Conservation (phyloP, 2,329 filamentous ascomycete genomes). For the Boeremia lycopersici region DNA sequence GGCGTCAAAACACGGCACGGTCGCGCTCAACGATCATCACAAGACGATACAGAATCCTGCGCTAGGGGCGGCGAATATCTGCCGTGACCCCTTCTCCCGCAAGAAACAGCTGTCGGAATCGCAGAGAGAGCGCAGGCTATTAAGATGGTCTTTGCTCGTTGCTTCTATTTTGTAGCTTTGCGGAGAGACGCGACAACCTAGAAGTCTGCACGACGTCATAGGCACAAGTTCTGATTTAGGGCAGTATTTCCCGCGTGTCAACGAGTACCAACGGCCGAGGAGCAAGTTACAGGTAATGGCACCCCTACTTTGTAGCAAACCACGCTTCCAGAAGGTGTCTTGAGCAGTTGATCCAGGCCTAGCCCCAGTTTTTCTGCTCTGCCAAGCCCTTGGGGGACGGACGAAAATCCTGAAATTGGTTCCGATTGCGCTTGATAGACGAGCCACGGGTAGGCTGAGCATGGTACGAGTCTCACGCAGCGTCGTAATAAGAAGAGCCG, state of each 20-base stretch:
- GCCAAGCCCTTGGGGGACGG: conserved; percentile 15
- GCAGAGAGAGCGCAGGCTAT: neutral
- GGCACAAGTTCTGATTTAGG: neutral
- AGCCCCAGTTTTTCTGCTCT: conserved; percentile 2
- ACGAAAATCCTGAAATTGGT: conserved; percentile 3
- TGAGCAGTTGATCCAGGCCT: conserved; percentile 7
- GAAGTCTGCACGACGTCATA: neutral
- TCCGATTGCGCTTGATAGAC: neutral
- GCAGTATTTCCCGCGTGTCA: neutral
- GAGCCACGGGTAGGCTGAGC: conserved; percentile 1
- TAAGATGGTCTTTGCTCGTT: neutral
- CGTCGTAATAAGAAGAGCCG: conserved; percentile 2
- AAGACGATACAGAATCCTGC: neutral
- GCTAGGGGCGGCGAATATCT: conserved; percentile 1
- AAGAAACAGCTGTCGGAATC: neutral
- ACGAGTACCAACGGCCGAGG: neutral
- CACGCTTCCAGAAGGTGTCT: conserved; percentile 13
- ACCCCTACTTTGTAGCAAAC: conserved; percentile 2
- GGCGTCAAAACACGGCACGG: conserved; percentile 15
- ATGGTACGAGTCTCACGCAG: neutral
- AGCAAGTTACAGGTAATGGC: neutral
- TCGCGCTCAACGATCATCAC: conserved; percentile 6
- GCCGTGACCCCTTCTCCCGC: neutral
- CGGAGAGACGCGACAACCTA: neutral
- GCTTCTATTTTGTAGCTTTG: neutral